Conservation (phyloP, 345 rosid species). For the Aethionema arabicum region DNA sequence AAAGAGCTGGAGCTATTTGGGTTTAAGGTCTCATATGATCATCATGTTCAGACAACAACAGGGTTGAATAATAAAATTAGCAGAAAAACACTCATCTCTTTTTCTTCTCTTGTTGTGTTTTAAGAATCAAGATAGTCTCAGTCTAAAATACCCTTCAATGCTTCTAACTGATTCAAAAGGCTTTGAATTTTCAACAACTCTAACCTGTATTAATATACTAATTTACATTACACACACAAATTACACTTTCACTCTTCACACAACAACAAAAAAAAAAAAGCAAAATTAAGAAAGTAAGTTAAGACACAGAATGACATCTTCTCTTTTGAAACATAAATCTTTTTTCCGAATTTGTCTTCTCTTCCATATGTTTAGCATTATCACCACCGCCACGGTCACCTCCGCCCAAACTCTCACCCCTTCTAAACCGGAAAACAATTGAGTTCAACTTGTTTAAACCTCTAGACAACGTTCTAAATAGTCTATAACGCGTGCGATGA, state of each 20-base stretch:
- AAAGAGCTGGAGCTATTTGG: slow-evolving; percentile 47
- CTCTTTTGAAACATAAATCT: slow-evolving; percentile 74
- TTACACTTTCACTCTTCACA: not conserved
- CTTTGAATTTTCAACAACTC: too few relatives aligned
- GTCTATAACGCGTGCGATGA: slow-evolving; percentile 47
- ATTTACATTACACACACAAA: slow-evolving; percentile 31
- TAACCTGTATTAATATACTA: not conserved
- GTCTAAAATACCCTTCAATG: too few relatives aligned
- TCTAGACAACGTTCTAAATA: slow-evolving; percentile 70
- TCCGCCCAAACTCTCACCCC: slow-evolving; percentile 47
- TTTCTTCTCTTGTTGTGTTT: too few relatives aligned
- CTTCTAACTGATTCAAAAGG: too few relatives aligned
- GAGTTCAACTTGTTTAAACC: slow-evolving; percentile 77
- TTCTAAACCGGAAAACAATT: slow-evolving; percentile 56
- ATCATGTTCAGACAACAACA: too few relatives aligned
- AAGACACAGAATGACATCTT: slow-evolving; percentile 88
- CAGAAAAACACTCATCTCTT: too few relatives aligned
- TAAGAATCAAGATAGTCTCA: too few relatives aligned
- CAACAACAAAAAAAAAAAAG: slow-evolving; percentile 1
- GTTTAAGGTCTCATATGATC: slow-evolving; percentile 7
- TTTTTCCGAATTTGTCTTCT: slow-evolving; percentile 58
- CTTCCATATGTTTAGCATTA: slow-evolving; percentile 27
- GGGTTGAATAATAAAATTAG: too few relatives aligned
- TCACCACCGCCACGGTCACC: too few relatives aligned
- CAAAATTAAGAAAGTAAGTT: slow-evolving; percentile 28